Evolutionary conservation across 2,329 filamentous ascomycete species (phyloP), one percentile per base, ranked within the genome.

Genomic region (Trichoderma sp.): DNA sequence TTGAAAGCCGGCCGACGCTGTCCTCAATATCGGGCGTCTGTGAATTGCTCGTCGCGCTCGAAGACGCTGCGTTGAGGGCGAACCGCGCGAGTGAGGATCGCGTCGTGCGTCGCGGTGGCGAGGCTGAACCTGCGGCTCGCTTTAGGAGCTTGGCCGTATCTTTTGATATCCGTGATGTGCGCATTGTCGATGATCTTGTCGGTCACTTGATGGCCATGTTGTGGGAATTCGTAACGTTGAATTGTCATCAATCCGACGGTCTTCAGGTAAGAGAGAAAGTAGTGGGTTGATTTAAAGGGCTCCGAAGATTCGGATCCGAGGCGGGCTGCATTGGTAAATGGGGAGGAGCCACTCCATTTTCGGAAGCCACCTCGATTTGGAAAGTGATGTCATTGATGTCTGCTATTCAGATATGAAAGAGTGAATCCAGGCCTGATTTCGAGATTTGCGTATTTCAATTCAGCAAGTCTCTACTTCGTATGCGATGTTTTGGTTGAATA

Each of bases 71-170:
- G 25, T 73, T 65, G 73, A 81, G 77, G 8, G 82, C 76, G 74
- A 86, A 85, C 61, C 84, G 79, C 25, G 84, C 80, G 66, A 69
- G 77, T 2, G 83, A 79, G 5, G 83, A 79, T 70, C 85, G 78
- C 71, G 87, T 84, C 67, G 81, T 81, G 69, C 84, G 81, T 6
- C 82, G 81, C 9, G 79, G 78, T 13, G 77, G 74, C 25, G 75
- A 73, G 42, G 71, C 73, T 50, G 78, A 65, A 13, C 70, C 70
- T 1, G 70, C 56, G 37, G 68, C 70, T 50, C 73, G 73, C 70
- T 84, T 81, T 57, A 88, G 79, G n/a, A 88, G 76, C 70, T 83
- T 86, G 5, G 86, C 78, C 1, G 87, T 86, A 32, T 90, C 87
- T 72, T 82, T 82, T 9, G 87, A 87, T 63, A 88, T 78, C 50